Percentiles rank a stretch among this genome's conserved stretches.
Evolutionary conservation across 2,329 filamentous ascomycete genomes (phyloP).

Genomic region (Stagonosporopsis vannaccii): DNA sequence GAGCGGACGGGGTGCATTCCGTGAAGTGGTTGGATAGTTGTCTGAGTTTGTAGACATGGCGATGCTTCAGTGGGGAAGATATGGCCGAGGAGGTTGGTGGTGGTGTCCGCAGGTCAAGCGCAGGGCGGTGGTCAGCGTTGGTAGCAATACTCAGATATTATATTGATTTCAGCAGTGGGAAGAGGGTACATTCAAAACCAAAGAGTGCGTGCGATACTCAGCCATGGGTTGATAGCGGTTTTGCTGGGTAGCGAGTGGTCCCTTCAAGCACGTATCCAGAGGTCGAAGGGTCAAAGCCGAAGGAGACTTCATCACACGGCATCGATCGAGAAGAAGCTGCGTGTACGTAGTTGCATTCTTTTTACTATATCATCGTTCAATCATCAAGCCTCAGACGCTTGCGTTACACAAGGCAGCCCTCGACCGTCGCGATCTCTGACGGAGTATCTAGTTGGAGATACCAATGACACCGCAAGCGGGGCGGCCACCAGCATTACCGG

Average conservation of each 20-base stretch:
- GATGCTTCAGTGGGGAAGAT: not conserved
- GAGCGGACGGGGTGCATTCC: not conserved
- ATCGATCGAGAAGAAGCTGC: not conserved
- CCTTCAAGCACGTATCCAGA: not conserved
- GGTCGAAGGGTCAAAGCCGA: not conserved
- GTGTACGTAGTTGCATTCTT: not conserved
- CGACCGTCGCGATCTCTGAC: not conserved
- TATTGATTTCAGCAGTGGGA: too few relatives aligned
- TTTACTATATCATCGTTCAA: constrained; percentile 1
- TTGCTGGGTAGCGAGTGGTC: not conserved
- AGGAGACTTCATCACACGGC: not conserved
- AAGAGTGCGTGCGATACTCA: too few relatives aligned
- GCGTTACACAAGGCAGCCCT: not conserved
- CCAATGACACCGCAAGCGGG: constrained; percentile 98
- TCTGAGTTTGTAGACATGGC: too few relatives aligned
- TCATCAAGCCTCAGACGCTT: not conserved
- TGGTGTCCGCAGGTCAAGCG: too few relatives aligned
- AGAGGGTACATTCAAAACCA: too few relatives aligned
- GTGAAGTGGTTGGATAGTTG: too few relatives aligned
- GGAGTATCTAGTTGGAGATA: constrained; percentile 73
- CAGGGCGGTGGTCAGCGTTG: too few relatives aligned
- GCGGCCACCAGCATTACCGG: constrained; percentile 90
- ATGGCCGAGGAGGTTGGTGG: not conserved
- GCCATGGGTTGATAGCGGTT: not conserved
- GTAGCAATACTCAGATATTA: too few relatives aligned